A percentile compares a stretch with the other conserved stretches of the same genome.
phyloP scores from a whole-genome alignment of 129 eudicot species.

The Artemisia argyi region DNA sequence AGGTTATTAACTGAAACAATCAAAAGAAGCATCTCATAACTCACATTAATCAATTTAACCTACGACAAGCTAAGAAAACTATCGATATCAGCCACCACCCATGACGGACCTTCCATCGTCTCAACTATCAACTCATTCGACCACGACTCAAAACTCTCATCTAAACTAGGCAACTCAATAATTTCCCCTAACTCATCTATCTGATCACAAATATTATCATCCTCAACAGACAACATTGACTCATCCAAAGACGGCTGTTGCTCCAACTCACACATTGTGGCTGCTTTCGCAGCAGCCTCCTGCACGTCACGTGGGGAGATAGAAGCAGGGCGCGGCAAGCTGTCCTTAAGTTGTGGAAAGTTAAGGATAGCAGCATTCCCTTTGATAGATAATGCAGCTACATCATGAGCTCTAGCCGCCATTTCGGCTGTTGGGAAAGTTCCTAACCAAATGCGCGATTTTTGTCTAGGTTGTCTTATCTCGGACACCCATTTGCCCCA shows the following conservation, averaged over 20 bases:
- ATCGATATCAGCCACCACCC: conserved; percentile 51
- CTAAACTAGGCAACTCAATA: conserved; percentile 69
- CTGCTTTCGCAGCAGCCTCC: conserved; percentile 39
- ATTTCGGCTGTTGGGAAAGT: conserved; percentile 38
- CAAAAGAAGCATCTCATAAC: no score
- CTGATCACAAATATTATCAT: background rate
- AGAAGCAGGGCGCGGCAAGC: conserved; percentile 36
- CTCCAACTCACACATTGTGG: conserved; percentile 21
- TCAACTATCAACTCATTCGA: conserved; percentile 55
- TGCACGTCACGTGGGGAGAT: conserved; percentile 35
- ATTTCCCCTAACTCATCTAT: conserved; percentile 65
- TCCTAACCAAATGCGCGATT: conserved; percentile 42
- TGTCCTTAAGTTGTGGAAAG: conserved; percentile 33
- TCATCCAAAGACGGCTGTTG: conserved; percentile 11
- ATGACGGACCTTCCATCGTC: conserved; percentile 58
- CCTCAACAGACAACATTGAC: background rate
- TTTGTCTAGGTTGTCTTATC: conserved; percentile 37
- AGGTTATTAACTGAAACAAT: no score
- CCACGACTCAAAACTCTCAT: conserved; percentile 48
- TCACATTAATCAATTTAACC: no score
- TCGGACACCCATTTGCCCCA: conserved; percentile 53
- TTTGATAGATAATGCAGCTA: conserved; percentile 34
- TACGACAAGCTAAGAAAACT: conserved; percentile 8
- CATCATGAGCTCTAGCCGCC: conserved; percentile 43
- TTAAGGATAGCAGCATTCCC: conserved; percentile 33